Percentiles rank a stretch among this genome's conserved stretches.
phyloP scores from a whole-genome alignment of 1,284 basidiomycete genomes.

The Rhodotorula sp. region DNA sequence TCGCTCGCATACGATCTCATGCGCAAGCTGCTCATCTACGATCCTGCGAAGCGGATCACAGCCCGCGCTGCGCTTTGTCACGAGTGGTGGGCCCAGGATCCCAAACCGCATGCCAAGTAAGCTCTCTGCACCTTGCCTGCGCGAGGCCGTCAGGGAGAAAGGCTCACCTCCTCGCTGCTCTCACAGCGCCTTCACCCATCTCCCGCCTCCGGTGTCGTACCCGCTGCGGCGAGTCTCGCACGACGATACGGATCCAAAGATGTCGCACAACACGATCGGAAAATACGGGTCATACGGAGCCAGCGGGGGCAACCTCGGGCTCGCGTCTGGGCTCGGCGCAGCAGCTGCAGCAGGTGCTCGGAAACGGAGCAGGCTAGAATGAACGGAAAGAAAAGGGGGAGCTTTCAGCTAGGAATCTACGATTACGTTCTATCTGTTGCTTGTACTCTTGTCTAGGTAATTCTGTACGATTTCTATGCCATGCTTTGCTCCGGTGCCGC shows the following conservation, averaged over 20 bases:
- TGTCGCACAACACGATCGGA: constrained; percentile 24
- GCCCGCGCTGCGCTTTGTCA: constrained; percentile 79
- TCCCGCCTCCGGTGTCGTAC: constrained; percentile 46
- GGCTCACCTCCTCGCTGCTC: background rate
- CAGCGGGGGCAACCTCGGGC: constrained; percentile 10
- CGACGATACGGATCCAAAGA: constrained; percentile 54
- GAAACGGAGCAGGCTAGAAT: constrained; percentile 25
- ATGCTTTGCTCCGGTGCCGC: background rate
- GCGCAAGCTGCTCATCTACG: constrained; percentile 78
- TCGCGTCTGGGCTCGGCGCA: constrained; percentile 9
- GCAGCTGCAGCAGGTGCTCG: constrained; percentile 5
- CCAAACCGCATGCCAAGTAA: constrained; percentile 50
- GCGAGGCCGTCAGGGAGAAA: no score
- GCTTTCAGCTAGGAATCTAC: no score
- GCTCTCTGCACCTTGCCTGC: constrained; percentile 22
- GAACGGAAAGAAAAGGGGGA: no score
- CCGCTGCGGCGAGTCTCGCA: constrained; percentile 56
- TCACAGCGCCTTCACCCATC: constrained; percentile 47
- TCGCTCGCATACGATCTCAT: constrained; percentile 73
- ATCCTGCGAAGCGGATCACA: constrained; percentile 81
- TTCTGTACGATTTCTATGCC: background rate
- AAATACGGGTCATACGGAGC: constrained; percentile 18
- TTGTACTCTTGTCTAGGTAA: constrained; percentile 3
- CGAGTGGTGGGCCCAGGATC: constrained; percentile 56
- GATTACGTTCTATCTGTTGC: background rate